A percentile compares a stretch with the other conserved stretches of the same genome.
These are phyloP conservation scores for Trichophaea hybrida DNA, from an alignment of 2,329 filamentous ascomycete species.

Conservation along the genomic window DNA sequence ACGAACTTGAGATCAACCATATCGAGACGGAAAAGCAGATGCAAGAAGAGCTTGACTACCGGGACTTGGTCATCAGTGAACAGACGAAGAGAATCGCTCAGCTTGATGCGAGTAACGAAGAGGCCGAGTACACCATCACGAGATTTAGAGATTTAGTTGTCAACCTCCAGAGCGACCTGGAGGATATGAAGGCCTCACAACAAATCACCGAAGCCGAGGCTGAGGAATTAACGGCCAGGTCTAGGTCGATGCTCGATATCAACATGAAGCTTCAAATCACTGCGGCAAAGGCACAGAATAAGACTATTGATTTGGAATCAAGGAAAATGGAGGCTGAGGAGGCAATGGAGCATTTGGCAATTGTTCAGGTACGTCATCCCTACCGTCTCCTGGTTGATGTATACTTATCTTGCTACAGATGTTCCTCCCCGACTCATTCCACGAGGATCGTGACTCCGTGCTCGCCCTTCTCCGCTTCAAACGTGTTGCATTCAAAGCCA, in stretches of 20 bases:
- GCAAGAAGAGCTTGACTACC: constrained; percentile 82
- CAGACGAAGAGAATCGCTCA: constrained; percentile 56
- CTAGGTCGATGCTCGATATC: constrained; percentile 88
- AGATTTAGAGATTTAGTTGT: constrained; percentile 81
- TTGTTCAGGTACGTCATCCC: constrained; percentile 38
- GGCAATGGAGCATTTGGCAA: constrained; percentile 71
- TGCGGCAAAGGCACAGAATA: constrained; percentile 79
- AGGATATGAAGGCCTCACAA: constrained; percentile 83
- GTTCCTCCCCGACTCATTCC: constrained; percentile 75
- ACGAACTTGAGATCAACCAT: constrained; percentile 88
- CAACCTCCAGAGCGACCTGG: constrained; percentile 65
- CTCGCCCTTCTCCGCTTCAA: constrained; percentile 77
- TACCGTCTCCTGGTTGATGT: not conserved
- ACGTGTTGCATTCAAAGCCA: constrained; percentile 75
- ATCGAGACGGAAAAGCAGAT: constrained; percentile 87
- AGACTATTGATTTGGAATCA: constrained; percentile 84
- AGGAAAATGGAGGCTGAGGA: constrained; percentile 77
- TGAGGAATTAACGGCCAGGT: constrained; percentile 74
- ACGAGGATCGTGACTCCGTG: constrained; percentile 70
- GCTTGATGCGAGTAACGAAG: constrained; percentile 66
- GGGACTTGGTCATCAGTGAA: constrained; percentile 71
- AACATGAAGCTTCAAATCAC: constrained; percentile 88
- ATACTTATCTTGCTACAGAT: constrained; percentile 38
- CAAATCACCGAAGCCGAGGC: constrained; percentile 87
- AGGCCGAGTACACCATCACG: constrained; percentile 78